Conservation (phyloP, 495 filamentous ascomycete genomes). For the Aspergillus biplanus region DNA sequence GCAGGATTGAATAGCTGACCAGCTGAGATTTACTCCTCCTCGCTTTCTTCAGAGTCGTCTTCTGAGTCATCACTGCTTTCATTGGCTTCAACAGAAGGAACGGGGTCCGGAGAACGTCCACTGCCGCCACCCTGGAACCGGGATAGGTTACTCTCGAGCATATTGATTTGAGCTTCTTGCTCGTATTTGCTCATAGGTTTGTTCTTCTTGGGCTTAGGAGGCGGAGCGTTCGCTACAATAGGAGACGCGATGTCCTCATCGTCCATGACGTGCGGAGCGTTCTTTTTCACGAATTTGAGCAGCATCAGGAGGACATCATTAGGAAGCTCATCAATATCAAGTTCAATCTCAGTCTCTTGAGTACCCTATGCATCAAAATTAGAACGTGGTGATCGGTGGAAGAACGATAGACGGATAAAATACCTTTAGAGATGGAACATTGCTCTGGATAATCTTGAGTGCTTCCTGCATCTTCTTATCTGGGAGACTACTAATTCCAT, state of each 20-base stretch:
- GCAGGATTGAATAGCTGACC: slow-evolving; percentile 1
- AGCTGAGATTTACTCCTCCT: slow-evolving; percentile 50
- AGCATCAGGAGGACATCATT: slow-evolving; percentile 75
- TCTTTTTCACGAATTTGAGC: slow-evolving; percentile 73
- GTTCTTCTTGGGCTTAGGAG: slow-evolving; percentile 88
- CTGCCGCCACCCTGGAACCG: slow-evolving; percentile 49
- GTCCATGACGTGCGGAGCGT: slow-evolving; percentile 58
- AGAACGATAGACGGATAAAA: slow-evolving; percentile 20
- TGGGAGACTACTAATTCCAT: slow-evolving; percentile 73
- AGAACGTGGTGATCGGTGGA: slow-evolving; percentile 19
- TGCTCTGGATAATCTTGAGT: slow-evolving; percentile 87
- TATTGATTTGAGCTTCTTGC: slow-evolving; percentile 85
- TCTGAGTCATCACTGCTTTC: slow-evolving; percentile 56
- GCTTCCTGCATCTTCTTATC: slow-evolving; percentile 74
- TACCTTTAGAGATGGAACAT: slow-evolving; percentile 77
- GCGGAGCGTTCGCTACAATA: slow-evolving; percentile 49
- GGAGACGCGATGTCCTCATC: slow-evolving; percentile 46
- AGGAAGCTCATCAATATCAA: slow-evolving; percentile 86
- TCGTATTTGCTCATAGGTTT: slow-evolving; percentile 97
- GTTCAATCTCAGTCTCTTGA: slow-evolving; percentile 83
- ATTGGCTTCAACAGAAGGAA: slow-evolving; percentile 50
- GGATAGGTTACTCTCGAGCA: slow-evolving; percentile 64
- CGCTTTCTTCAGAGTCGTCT: slow-evolving; percentile 59
- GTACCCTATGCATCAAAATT: slow-evolving; percentile 52
- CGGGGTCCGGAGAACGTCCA: slow-evolving; percentile 44